Conservation (phyloP, 2,329 filamentous ascomycete genomes). For the Xylariaceae sp. region DNA sequence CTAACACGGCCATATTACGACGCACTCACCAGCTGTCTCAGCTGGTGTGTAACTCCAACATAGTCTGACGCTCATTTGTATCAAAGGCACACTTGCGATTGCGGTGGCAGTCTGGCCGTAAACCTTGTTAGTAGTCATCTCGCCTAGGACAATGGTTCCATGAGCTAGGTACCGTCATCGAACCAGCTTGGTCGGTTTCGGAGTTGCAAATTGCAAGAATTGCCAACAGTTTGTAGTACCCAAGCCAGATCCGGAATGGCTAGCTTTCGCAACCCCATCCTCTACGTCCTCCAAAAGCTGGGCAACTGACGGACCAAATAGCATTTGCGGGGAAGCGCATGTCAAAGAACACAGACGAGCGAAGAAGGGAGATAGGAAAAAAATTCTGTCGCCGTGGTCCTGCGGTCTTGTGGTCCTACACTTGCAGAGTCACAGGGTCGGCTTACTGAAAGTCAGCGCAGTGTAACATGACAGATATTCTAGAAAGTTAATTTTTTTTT, state of each 20-base stretch:
- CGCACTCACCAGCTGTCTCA: conserved; percentile 24
- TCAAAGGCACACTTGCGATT: not conserved
- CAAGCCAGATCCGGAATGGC: conserved; percentile 9
- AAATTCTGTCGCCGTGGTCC: conserved; percentile 4
- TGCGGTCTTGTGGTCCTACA: conserved; percentile 5
- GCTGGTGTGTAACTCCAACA: conserved; percentile 21
- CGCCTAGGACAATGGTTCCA: conserved; percentile 6
- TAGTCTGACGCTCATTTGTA: conserved; percentile 1
- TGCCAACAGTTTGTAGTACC: too few relatives aligned
- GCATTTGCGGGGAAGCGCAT: conserved; percentile 19
- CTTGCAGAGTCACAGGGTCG: conserved; percentile 3
- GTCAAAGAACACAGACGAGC: not conserved
- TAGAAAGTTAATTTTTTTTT: not conserved
- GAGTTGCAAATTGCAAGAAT: not conserved
- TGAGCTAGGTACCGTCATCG: not conserved
- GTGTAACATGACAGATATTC: not conserved
- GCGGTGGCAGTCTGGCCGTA: not conserved
- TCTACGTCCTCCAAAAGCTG: not conserved
- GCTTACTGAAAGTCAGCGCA: conserved; percentile 10
- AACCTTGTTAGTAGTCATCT: conserved; percentile 4
- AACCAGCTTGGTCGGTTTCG: not conserved
- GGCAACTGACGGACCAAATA: conserved; percentile 8
- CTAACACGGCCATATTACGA: conserved; percentile 19
- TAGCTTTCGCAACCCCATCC: not conserved
- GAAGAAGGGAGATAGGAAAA: not conserved